Base-by-base conservation (phyloP, 2,329 filamentous ascomycete species). In the Diaporthe longicolla region DNA sequence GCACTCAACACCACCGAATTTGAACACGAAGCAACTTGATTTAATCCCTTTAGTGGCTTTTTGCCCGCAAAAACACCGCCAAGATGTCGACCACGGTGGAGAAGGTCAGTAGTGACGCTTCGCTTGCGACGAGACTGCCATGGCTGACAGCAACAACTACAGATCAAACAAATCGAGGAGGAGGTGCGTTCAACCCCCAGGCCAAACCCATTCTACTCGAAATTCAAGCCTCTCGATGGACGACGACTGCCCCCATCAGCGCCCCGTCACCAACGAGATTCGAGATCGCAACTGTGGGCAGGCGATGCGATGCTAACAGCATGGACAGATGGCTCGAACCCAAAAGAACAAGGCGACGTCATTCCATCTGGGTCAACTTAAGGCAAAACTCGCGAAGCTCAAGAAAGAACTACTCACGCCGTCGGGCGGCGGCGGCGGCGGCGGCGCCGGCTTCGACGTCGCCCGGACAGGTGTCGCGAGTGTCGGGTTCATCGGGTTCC, bases 21-120 rank as follows among this genome's bases (percentile, higher is more conserved):
- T 15, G 58, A 59, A 17, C 35, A 48, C 26, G 26, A n/a, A n/a
- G 43, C n/a, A 10, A 19, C 48, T 24, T 43, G 11, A 3, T 37
- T 21, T n/a, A n/a, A 9, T 17, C 26, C n/a, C 21, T 9, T 45
- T 45, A 61, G 13, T 37, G 71, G 59, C 37, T 24, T 48, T n/a
- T n/a, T 57, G 26, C 52, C 63, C 63, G 61, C 74, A 52, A 48
- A 61, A 74, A 71, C 75, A 73, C 76, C 76, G 79, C 82, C 82
- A 88, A 93, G 84, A 98, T 98, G 97, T 89, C 96, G 89, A 98
- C 96, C 76, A 98, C 96, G 55, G 95, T 98, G 83, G 96, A 98
- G 81, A 98, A 98, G 93, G 95, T 94, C 82, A 78, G 89, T 80
- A 50, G 58, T 70, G 58, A 74, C 21, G 45, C 63, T 70, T 69